Evolutionary conservation across 306 rosid species (phyloP), one percentile per base, ranked within the genome.

Genomic region (Hippophae rhamnoides): DNA sequence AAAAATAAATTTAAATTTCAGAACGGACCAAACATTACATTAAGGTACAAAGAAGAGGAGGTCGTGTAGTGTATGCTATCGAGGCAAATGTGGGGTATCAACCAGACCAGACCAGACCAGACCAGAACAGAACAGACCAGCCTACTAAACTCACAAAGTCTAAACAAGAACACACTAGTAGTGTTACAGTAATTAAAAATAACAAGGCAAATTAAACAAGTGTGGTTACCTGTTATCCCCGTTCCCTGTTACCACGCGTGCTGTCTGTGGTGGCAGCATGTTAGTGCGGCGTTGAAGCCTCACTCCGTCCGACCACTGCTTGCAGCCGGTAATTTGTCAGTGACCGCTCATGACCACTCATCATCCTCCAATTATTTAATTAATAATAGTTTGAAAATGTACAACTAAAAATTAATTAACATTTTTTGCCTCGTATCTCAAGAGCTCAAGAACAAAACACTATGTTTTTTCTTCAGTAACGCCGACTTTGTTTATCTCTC

Each of bases 251-350:
- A 60, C 54, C 56, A 45, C 75, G 86, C 86, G 78, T 81, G 86
- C 80, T 74, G 78, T 52, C 83, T 68, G 76, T 57, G 46, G 18
- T 61, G 73, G 56, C 88, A 77, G 83, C n/a, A n/a, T n/a, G 67
- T 61, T 61, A 58, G 61, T 64, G 86, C 80, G 82, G 72, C 90
- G 76, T 71, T 66, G 63, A 49, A 58, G 41, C 67, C 69, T 43
- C 80, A 9, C 65, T 63, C 64, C 70, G 25, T 68, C 82, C 87
- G 85, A 86, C 95, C 83, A 25, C 72, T 58, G 67, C 73, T 87
- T 85, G 96, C 82, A 70, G 53, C 87, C 84, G 95, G 89, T 81
- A 57, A 77, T 72, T 60, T 83, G 86, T 77, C 95, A 89, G 78
- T 78, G 69, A 64, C 68, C 71, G 4, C 77, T 60, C 71, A n/a